phyloP scores from a whole-genome alignment of 192 early-diverging fungal genomes.

The Coemansia sp. region DNA sequence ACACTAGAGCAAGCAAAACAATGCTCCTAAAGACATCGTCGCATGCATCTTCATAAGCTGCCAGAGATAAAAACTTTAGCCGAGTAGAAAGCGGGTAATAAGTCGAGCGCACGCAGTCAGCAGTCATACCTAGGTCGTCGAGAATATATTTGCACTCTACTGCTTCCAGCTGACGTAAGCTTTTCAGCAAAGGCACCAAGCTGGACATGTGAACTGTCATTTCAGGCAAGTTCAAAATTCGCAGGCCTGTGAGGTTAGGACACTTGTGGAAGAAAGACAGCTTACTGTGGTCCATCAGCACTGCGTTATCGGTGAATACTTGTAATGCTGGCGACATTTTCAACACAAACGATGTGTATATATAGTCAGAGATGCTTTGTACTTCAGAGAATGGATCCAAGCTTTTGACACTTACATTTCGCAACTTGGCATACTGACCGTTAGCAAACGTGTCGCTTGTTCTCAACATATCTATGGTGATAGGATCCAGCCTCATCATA shows the following conservation, averaged over 20 bases:
- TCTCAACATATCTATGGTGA: conserved; percentile 12
- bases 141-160: neutral
- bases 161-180: neutral
- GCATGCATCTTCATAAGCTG: neutral
- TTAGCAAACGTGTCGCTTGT: conserved; percentile 15
- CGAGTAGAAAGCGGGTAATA: conserved; percentile 1
- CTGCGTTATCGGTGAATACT: neutral
- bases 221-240: neutral
- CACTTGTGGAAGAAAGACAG: neutral
- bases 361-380: neutral
- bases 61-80: neutral
- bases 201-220: conserved; percentile 1
- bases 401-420: conserved; percentile 7
- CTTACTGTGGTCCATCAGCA: neutral
- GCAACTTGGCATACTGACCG: conserved; percentile 4
- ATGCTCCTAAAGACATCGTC: neutral
- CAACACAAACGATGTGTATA: conserved; percentile 6
- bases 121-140: neutral
- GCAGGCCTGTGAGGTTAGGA: neutral
- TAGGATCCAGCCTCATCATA: conserved; percentile 4
- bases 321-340: conserved; percentile 8
- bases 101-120: neutral
- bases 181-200: conserved; percentile 5
- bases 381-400: neutral
- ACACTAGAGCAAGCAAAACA: conserved; percentile 6